These are phyloP conservation scores for Aristolochia californica DNA, from an alignment of 164 flowering plant species.

Conservation along the genomic window DNA sequence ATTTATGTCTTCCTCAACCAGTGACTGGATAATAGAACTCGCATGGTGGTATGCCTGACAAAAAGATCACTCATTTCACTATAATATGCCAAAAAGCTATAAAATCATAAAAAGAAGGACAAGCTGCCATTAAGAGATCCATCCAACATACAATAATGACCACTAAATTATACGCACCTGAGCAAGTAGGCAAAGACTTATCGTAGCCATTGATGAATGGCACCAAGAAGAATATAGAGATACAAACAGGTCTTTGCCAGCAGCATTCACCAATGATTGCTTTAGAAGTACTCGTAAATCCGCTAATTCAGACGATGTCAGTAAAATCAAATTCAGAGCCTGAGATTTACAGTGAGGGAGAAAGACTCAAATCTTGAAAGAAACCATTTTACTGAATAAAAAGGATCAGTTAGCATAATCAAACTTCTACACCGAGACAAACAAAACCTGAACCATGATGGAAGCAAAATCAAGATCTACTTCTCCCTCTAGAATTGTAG, in stretches of 20 bases:
- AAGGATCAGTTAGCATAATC: background rate
- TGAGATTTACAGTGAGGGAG: slow-evolving; percentile 40
- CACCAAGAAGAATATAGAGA: slow-evolving; percentile 94
- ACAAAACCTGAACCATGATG: slow-evolving; percentile 85
- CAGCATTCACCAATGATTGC: slow-evolving; percentile 55
- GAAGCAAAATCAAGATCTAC: slow-evolving; percentile 86
- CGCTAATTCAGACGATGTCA: slow-evolving; percentile 80
- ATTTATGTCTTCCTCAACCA: slow-evolving; percentile 87
- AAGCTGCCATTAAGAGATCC: too few species aligned
- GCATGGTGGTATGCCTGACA: slow-evolving; percentile 86
- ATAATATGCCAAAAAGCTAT: background rate
- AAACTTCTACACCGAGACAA: background rate
- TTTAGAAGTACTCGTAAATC: slow-evolving; percentile 72
- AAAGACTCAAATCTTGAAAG: background rate
- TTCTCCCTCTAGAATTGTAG: slow-evolving; percentile 73
- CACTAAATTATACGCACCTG: too few species aligned
- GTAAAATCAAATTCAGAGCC: slow-evolving; percentile 91
- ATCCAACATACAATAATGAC: too few species aligned
- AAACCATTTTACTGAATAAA: background rate
- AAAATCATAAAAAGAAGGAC: too few species aligned
- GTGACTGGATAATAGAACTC: slow-evolving; percentile 68
- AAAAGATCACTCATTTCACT: slow-evolving; percentile 1
- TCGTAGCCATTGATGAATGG: slow-evolving; percentile 91
- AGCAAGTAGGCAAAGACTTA: slow-evolving; percentile 88
- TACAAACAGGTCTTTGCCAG: slow-evolving; percentile 74